Percentiles rank a stretch among this genome's conserved stretches.
Conservation (phyloP, 768 basidiomycete genomes). For the Candolleomyces efflorescens region DNA sequence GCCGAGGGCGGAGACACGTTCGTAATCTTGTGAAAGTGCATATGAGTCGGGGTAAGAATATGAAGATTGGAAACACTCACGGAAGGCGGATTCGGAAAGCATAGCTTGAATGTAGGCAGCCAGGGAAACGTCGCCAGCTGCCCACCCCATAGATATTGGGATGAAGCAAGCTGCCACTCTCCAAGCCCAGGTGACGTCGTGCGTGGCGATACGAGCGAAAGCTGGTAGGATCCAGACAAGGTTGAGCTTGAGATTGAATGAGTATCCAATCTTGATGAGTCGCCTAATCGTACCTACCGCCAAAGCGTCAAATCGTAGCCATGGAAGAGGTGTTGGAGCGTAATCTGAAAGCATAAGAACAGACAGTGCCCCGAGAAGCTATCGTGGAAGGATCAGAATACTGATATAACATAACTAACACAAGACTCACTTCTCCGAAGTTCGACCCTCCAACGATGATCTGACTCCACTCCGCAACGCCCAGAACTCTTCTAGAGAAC, state of each 20-base stretch:
- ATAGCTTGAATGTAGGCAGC: slow-evolving; percentile 30
- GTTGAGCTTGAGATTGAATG: slow-evolving; percentile 16
- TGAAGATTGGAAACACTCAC: slow-evolving; percentile 10
- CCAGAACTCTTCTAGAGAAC: slow-evolving; percentile 26
- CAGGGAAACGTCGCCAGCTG: slow-evolving; percentile 30
- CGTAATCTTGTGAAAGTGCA: slow-evolving; percentile 15
- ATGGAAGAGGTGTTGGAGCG: slow-evolving; percentile 27
- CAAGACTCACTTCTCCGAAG: slow-evolving; percentile 23
- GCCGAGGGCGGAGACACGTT: slow-evolving; percentile 25
- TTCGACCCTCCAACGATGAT: slow-evolving; percentile 32
- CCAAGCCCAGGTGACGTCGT: slow-evolving; percentile 27
- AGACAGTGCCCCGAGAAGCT: slow-evolving; percentile 25
- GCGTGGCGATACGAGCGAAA: slow-evolving; percentile 13
- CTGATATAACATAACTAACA: neutral
- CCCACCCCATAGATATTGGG: slow-evolving; percentile 32
- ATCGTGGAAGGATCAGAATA: neutral
- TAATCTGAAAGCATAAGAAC: slow-evolving; percentile 26
- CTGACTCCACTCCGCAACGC: slow-evolving; percentile 26
- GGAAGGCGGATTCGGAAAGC: slow-evolving; percentile 21
- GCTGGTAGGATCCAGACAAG: slow-evolving; percentile 27
- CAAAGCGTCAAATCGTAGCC: slow-evolving; percentile 26
- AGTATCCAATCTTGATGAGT: neutral
- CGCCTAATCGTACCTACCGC: slow-evolving; percentile 11
- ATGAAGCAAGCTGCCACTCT: slow-evolving; percentile 26
- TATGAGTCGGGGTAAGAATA: neutral